phyloP scores from a whole-genome alignment of 1,284 basidiomycete genomes.

The Agaricales sp. region DNA sequence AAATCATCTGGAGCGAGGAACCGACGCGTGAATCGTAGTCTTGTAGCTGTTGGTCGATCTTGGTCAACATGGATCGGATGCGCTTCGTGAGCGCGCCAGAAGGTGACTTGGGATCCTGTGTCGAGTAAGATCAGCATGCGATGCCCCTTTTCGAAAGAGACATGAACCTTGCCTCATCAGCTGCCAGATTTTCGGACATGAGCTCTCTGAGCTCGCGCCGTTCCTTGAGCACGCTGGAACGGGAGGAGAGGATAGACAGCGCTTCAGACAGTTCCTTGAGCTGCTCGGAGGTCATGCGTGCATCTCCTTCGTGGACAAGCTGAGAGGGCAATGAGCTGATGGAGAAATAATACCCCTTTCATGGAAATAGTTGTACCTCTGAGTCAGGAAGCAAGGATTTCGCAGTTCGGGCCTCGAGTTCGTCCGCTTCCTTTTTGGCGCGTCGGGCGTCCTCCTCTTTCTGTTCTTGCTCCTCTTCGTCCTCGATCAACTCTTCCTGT shows the following conservation, averaged over 20 bases:
- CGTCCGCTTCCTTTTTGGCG: conserved; percentile 72
- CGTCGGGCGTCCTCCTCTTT: conserved; percentile 90
- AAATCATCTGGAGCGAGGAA: conserved; percentile 88
- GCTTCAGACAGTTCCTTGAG: conserved; percentile 91
- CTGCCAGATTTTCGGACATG: conserved; percentile 86
- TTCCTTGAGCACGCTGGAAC: conserved; percentile 96
- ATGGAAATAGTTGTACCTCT: conserved; percentile 37
- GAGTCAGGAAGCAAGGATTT: conserved; percentile 72
- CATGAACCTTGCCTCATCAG: conserved; percentile 57
- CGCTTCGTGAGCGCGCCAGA: conserved; percentile 84
- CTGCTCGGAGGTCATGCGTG: conserved; percentile 96
- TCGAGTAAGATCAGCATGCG: neutral
- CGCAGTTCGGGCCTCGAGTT: conserved; percentile 64
- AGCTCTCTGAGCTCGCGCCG: conserved; percentile 83
- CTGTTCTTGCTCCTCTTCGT: conserved; percentile 96
- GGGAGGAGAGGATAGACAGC: conserved; percentile 84
- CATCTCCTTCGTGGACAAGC: conserved; percentile 48
- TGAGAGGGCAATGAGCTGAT: conserved; percentile 11
- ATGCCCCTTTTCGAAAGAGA: neutral
- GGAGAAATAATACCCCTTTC: neutral
- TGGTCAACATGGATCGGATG: conserved; percentile 91
- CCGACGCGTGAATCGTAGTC: conserved; percentile 92
- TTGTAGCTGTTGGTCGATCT: conserved; percentile 89
- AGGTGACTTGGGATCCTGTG: conserved; percentile 66
- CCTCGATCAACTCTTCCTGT: conserved; percentile 98